Conservation (phyloP, 2,329 filamentous ascomycete genomes). For the Trichoderma breve region DNA sequence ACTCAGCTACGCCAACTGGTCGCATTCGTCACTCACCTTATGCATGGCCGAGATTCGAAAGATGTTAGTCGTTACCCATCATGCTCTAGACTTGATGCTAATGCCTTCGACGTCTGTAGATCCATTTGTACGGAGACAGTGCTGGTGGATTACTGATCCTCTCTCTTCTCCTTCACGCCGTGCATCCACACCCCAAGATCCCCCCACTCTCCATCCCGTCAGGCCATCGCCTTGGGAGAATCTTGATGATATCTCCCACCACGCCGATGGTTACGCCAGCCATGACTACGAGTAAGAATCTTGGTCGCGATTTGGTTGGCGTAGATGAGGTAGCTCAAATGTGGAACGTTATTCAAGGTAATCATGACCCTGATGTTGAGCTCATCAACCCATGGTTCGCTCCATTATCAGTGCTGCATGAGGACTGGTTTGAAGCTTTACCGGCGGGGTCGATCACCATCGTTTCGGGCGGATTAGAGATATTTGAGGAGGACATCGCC, state of each 20-base stretch:
- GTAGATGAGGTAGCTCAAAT: neutral
- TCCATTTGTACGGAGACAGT: neutral
- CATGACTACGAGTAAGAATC: neutral
- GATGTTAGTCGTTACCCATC: neutral
- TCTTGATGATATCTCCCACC: neutral
- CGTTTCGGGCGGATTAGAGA: neutral
- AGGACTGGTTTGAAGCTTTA: neutral
- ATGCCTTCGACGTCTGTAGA: neutral
- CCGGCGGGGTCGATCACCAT: neutral
- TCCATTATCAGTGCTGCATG: neutral
- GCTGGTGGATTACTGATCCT: neutral
- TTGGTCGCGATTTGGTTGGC: neutral
- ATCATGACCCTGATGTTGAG: neutral
- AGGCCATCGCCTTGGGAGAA: neutral
- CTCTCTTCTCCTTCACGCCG: neutral
- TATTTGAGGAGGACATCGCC: neutral
- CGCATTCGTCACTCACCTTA: neutral
- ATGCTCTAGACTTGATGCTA: neutral
- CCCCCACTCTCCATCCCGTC: neutral
- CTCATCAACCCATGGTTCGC: neutral
- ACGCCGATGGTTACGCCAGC: neutral
- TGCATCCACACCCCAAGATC: neutral
- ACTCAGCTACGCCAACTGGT: neutral
- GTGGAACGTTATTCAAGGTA: neutral
- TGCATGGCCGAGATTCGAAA: neutral